Percentiles rank a stretch among this genome's conserved stretches.
Evolutionary conservation across 2,329 filamentous ascomycete genomes (phyloP).

Genomic region (Fusarium sulawesiense): DNA sequence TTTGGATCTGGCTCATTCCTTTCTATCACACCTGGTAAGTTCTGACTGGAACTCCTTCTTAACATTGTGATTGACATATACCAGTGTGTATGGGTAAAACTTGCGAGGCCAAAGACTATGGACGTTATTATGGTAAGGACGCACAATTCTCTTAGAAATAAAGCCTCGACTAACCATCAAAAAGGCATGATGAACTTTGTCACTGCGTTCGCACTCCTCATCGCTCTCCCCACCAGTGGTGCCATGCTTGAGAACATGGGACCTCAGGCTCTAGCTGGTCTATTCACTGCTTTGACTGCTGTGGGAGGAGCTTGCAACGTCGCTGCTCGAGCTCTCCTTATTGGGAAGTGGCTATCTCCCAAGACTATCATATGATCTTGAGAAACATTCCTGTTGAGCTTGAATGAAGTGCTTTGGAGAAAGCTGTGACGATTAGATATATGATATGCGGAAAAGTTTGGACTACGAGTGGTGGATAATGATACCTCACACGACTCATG

Average conservation of each 20-base stretch:
- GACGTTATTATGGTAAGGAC: constrained; percentile 52
- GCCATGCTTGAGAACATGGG: constrained; percentile 59
- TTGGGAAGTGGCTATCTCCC: constrained; percentile 41
- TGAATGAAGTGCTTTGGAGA: too few relatives aligned
- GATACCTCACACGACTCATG: background rate
- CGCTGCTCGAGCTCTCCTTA: constrained; percentile 44
- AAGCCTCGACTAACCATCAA: constrained; percentile 1
- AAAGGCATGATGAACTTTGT: constrained; percentile 60
- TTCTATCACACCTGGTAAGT: constrained; percentile 52
- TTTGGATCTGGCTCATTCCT: constrained; percentile 62
- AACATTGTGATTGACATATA: background rate
- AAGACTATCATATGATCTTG: constrained; percentile 31
- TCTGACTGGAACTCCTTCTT: background rate
- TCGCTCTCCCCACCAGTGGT: constrained; percentile 59
- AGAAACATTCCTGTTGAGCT: background rate
- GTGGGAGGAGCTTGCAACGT: constrained; percentile 51
- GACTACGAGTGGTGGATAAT: background rate
- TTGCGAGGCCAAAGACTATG: constrained; percentile 60
- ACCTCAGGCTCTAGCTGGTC: constrained; percentile 56
- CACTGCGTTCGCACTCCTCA: constrained; percentile 57
- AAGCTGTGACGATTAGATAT: background rate
- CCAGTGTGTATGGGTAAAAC: constrained; percentile 59
- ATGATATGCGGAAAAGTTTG: background rate
- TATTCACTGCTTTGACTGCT: constrained; percentile 57
- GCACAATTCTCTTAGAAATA: too few relatives aligned